phyloP scores from a whole-genome alignment of 73 alveolate genomes.

The Tetrahymena thermophila region DNA sequence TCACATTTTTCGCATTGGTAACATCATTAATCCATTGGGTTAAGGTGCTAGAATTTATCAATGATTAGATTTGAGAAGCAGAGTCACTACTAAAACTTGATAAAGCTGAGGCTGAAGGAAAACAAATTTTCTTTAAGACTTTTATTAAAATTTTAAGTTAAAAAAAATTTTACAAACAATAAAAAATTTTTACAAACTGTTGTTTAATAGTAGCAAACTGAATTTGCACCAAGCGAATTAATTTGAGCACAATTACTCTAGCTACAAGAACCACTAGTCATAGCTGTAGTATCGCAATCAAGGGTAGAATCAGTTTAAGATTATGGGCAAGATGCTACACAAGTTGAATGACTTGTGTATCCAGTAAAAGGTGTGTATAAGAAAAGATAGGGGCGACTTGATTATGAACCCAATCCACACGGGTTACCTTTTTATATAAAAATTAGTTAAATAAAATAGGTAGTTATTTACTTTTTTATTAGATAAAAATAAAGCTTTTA shows the following conservation, averaged over 20 bases:
- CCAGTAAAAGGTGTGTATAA: conserved; percentile 11
- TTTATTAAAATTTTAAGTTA: neutral
- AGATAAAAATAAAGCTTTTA: neutral
- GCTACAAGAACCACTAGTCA: conserved; percentile 8
- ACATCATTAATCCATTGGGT: conserved; percentile 62
- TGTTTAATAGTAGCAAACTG: neutral
- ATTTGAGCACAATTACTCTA: neutral
- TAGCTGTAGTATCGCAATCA: neutral
- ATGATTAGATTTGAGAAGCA: neutral
- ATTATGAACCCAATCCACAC: conserved; percentile 18
- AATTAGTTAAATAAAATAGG: neutral
- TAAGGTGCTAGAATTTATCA: conserved; percentile 35
- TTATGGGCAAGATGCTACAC: conserved; percentile 24
- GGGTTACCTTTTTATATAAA: conserved; percentile 8
- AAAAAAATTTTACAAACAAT: neutral
- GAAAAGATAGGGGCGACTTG: conserved; percentile 10
- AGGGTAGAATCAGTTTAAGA: neutral
- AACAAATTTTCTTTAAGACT: conserved; percentile 28
- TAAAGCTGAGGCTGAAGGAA: neutral
- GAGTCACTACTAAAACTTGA: neutral
- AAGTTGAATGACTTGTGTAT: conserved; percentile 13
- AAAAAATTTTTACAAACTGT: neutral
- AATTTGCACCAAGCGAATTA: neutral
- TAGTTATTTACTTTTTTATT: neutral
- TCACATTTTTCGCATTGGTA: conserved; percentile 46